phyloP scores from a whole-genome alignment of 192 early-diverging fungal genomes.

The Paraglomus occultum region DNA sequence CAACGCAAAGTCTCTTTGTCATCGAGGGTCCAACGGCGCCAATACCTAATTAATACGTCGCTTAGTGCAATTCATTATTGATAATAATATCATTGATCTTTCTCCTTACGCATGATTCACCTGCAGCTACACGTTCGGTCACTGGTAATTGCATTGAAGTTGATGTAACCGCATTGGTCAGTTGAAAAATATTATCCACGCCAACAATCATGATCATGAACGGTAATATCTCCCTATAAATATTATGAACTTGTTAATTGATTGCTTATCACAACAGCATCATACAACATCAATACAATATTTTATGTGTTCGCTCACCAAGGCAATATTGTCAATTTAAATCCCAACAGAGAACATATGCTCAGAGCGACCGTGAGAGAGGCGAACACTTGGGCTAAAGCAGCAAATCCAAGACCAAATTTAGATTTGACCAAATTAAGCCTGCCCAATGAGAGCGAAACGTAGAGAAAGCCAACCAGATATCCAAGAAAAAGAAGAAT shows the following conservation, averaged over 20 bases:
- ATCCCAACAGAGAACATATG: conserved; percentile 58
- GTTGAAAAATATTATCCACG: conserved; percentile 72
- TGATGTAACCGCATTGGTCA: conserved; percentile 70
- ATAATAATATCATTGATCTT: background rate
- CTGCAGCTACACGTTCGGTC: conserved; percentile 66
- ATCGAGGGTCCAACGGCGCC: conserved; percentile 69
- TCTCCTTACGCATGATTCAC: conserved; percentile 32
- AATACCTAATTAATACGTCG: conserved; percentile 43
- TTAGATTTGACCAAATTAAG: conserved; percentile 78
- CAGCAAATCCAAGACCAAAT: conserved; percentile 65
- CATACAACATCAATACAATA: background rate
- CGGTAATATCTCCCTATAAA: conserved; percentile 62
- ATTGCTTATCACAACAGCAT: background rate
- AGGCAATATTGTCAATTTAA: conserved; percentile 56
- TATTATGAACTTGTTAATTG: background rate
- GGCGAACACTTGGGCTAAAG: conserved; percentile 62
- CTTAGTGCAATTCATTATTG: background rate
- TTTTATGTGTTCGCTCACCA: conserved; percentile 46
- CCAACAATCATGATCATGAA: conserved; percentile 70
- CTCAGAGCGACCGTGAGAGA: conserved; percentile 65
- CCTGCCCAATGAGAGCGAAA: conserved; percentile 61
- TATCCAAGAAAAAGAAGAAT: conserved; percentile 56
- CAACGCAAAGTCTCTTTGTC: conserved; percentile 50
- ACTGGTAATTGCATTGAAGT: conserved; percentile 71
- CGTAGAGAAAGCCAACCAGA: conserved; percentile 63